These are phyloP conservation scores for Carex littledalei DNA, from an alignment of 176 grass and related monocot genomes.

Conservation along the genomic window DNA sequence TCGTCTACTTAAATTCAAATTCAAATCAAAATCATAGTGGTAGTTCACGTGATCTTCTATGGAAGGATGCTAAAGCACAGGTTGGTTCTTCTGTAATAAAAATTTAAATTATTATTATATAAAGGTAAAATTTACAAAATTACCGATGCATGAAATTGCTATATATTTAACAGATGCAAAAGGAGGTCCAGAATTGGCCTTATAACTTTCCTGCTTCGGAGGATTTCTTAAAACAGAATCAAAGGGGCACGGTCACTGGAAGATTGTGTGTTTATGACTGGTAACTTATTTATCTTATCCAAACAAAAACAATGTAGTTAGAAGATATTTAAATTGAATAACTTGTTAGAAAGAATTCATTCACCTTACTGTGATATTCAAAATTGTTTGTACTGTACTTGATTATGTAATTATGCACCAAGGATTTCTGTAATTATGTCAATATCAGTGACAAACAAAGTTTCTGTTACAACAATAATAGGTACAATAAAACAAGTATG, in stretches of 20 bases:
- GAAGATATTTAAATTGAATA: neutral
- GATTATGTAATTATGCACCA: neutral
- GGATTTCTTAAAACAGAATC: slow-evolving; percentile 42
- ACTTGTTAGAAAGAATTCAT: neutral
- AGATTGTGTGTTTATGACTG: slow-evolving; percentile 39
- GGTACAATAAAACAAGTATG: neutral
- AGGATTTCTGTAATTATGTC: neutral
- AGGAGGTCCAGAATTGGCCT: slow-evolving; percentile 51
- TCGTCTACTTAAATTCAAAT: slow-evolving; percentile 71
- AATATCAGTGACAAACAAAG: neutral
- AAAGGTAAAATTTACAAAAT: neutral
- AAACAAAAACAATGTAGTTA: neutral
- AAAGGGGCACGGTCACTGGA: slow-evolving; percentile 44
- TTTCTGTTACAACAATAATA: slow-evolving; percentile 1
- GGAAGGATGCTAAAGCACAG: slow-evolving; percentile 71
- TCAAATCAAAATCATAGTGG: neutral
- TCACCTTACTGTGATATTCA: neutral
- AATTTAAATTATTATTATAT: neutral
- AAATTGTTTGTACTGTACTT: neutral
- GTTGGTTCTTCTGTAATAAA: neutral
- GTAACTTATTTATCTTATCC: slow-evolving; percentile 5
- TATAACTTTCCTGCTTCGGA: slow-evolving; percentile 55
- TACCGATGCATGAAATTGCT: neutral
- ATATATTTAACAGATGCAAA: slow-evolving; percentile 23
- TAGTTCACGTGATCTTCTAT: slow-evolving; percentile 24